phyloP scores from a whole-genome alignment of 768 basidiomycete species.

The Tubosaeta sp. region DNA sequence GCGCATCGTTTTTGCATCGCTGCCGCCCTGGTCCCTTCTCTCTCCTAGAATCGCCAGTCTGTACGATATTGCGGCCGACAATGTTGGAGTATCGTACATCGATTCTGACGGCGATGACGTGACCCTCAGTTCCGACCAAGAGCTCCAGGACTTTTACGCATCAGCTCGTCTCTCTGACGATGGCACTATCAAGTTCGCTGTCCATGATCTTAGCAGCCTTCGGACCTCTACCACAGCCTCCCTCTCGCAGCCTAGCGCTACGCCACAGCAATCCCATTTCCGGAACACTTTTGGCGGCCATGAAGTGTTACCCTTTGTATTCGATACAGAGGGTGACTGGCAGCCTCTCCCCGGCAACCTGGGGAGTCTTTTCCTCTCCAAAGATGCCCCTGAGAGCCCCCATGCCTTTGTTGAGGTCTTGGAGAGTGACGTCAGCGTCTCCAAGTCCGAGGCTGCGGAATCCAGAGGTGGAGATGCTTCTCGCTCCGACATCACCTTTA shows the following conservation, averaged over 20 bases:
- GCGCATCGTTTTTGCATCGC: conserved; percentile 46
- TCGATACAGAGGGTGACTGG: conserved; percentile 61
- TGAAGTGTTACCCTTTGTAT: conserved; percentile 41
- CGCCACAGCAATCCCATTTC: conserved; percentile 34
- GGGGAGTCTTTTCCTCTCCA: conserved; percentile 38
- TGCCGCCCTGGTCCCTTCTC: conserved; percentile 56
- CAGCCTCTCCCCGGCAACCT: conserved; percentile 46
- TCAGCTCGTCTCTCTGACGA: conserved; percentile 22
- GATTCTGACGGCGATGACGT: conserved; percentile 74
- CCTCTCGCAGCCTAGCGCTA: conserved; percentile 30
- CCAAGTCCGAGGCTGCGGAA: conserved; percentile 28
- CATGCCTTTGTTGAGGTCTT: conserved; percentile 66
- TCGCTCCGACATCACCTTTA: conserved; percentile 22
- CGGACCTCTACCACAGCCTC: conserved; percentile 33
- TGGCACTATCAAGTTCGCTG: conserved; percentile 51
- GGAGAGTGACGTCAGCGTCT: conserved; percentile 36
- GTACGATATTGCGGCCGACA: conserved; percentile 51
- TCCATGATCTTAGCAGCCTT: conserved; percentile 50
- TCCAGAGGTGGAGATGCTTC: conserved; percentile 32
- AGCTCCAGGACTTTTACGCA: conserved; percentile 69
- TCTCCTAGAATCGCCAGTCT: conserved; percentile 52
- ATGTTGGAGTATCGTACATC: conserved; percentile 65
- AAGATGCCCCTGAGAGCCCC: conserved; percentile 37
- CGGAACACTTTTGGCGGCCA: conserved; percentile 60
- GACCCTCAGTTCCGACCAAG: conserved; percentile 71